A percentile compares a stretch with the other conserved stretches of the same genome.
phyloP scores from a whole-genome alignment of 192 early-diverging fungal species.

The Piromyces sp. region DNA sequence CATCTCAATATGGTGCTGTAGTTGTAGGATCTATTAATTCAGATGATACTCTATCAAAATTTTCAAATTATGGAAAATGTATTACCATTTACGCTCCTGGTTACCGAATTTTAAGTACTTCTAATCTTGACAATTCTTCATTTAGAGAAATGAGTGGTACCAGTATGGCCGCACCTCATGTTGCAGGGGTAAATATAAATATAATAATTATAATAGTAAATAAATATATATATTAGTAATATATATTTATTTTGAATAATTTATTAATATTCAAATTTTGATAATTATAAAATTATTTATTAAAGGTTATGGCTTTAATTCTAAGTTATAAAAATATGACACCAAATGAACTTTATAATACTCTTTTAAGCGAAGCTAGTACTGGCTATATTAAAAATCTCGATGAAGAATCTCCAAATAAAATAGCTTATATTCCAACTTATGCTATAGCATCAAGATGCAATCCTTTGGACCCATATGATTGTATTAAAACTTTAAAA shows the following conservation, averaged over 20 bases:
- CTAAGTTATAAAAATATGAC: not conserved
- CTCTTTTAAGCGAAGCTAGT: not conserved
- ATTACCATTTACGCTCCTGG: slow-evolving; percentile 49
- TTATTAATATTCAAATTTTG: too few relatives aligned
- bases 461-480: not conserved
- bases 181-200: not conserved
- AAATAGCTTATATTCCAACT: not conserved
- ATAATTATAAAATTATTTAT: not conserved
- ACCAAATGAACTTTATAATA: not conserved
- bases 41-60: not conserved
- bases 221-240: too few relatives aligned
- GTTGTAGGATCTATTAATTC: not conserved
- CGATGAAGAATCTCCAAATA: not conserved
- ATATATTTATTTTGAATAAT: too few relatives aligned
- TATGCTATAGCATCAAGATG: not conserved
- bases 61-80: slow-evolving; percentile 32
- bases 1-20: not conserved
- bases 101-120: slow-evolving; percentile 14
- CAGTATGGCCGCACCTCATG: not conserved
- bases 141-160: not conserved
- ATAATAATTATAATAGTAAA: too few relatives aligned
- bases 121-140: not conserved
- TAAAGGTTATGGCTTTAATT: not conserved
- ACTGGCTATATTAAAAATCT: not conserved
- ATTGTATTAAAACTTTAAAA: not conserved